A percentile compares a stretch with the other conserved stretches of the same genome.
Conservation (phyloP, 192 early-diverging fungal species). For the Diversispora epigaea region DNA sequence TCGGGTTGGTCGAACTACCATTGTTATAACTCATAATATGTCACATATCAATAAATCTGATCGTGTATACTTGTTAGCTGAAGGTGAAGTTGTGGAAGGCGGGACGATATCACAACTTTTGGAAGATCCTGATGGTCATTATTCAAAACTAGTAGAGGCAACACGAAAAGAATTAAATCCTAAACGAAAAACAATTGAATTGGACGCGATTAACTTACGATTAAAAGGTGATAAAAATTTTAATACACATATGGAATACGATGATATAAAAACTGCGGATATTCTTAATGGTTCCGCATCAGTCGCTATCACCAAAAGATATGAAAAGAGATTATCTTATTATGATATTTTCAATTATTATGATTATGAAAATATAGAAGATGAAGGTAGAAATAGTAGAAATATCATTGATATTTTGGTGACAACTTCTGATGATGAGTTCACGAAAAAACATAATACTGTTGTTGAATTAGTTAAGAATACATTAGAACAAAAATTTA, state of each 20-base stretch:
- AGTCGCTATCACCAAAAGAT: neutral
- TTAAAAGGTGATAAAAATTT: neutral
- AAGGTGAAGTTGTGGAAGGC: conserved; percentile 44
- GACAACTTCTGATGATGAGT: neutral
- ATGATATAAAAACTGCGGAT: neutral
- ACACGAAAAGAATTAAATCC: neutral
- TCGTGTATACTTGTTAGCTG: conserved; percentile 48
- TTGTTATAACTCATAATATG: conserved; percentile 62
- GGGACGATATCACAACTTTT: conserved; percentile 34
- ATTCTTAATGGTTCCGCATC: neutral
- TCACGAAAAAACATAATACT: neutral
- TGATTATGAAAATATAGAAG: conserved; percentile 25
- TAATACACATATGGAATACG: neutral
- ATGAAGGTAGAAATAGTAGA: neutral
- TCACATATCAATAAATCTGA: conserved; percentile 51
- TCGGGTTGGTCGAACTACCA: conserved; percentile 45
- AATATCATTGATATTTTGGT: conserved; percentile 5
- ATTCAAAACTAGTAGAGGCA: neutral
- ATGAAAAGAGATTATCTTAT: conserved; percentile 19
- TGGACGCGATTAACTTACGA: conserved; percentile 2
- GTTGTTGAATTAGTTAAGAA: neutral
- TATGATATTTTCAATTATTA: conserved; percentile 29
- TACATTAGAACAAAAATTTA: neutral
- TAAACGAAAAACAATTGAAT: conserved; percentile 13
- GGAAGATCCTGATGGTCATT: conserved; percentile 16